Base-by-base conservation (phyloP, 2,329 filamentous ascomycete genomes). In the Ophiostoma fasciatum region DNA sequence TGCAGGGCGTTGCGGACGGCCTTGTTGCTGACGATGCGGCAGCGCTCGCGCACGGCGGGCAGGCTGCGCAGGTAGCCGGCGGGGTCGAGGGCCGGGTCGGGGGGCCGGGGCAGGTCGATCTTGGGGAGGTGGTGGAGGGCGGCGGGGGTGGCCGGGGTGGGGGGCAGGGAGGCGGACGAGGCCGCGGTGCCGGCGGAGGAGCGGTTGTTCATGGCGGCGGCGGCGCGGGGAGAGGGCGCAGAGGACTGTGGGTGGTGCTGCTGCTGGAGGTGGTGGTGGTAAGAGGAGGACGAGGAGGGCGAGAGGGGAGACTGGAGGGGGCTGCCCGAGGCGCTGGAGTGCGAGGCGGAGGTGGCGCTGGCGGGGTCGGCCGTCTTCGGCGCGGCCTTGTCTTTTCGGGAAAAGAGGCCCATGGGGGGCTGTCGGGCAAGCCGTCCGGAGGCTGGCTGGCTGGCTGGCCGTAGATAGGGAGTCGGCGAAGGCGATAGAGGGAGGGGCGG, bases 11-110 rank as follows among this genome's bases (percentile, higher is more conserved):
- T 83, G 45, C 66, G 68, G 49, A 81, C 66, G 9, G 85, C 83
- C 62, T 81, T 87, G 44, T 82, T 71, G 42, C 82, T 68, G 35
- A 94, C 66, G 45, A 88, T 61, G 48, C 63, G 71, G 51, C 73
- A 79, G 44, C 85, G 65, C 50, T 94, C 84, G 43, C 90, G 71
- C 19, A 98, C 84, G 20, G 90, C 76, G 50, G 83, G 76, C 50
- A 96, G 74, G 60, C 85, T 94, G 53, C 82, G 76, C 50, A 98
- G 71, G 58, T 96, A 96, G 42, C 78, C 87, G 18, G 81, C 83
- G 15, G 88, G 87, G 54, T 96, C 84, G 47, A 88, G 66, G 43
- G 78, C 70, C 49, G 88, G 87, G 58, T 96, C 87, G 20, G 88
- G 87, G 13, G 85, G 76, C 50, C 75, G 78, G 33, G 88, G 82